Evolutionary conservation across 768 basidiomycete genomes (phyloP).

Genomic region (Agaricus sinodeliciosus): DNA sequence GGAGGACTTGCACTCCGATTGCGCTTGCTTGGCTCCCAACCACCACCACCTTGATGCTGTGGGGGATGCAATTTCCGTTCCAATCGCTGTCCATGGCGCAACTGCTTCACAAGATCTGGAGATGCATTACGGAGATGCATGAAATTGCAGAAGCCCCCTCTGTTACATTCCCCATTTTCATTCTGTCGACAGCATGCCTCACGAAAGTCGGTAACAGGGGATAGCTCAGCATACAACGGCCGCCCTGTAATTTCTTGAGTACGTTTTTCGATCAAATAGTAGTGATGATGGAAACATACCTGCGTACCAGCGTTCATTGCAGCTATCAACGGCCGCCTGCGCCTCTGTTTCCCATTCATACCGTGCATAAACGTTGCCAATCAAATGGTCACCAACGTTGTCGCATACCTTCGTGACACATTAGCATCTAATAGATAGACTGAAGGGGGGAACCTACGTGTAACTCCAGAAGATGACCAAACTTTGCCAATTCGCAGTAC

Average conservation of each 20-base stretch:
- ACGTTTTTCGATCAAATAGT: neutral
- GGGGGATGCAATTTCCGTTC: conserved; percentile 72
- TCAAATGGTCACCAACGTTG: conserved; percentile 98
- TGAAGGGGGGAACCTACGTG: conserved; percentile 53
- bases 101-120: conserved; percentile 69
- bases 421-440: conserved; percentile 1
- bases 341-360: conserved; percentile 99
- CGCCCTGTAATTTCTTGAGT: conserved; percentile 47
- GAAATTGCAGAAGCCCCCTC: conserved; percentile 98
- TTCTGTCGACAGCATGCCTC: conserved; percentile 99
- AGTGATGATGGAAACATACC: conserved; percentile 41
- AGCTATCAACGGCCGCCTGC: conserved; percentile 82
- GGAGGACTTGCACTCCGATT: conserved; percentile 72
- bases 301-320: conserved; percentile 98
- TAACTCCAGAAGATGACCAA: conserved; percentile 91
- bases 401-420: conserved; percentile 70
- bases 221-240: conserved; percentile 94
- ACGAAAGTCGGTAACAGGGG: conserved; percentile 97
- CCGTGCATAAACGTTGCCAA: conserved; percentile 96
- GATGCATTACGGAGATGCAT: conserved; percentile 93
- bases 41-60: conserved; percentile 59
- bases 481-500: conserved; percentile 91
- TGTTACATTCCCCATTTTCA: conserved; percentile 96
- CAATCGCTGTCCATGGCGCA: conserved; percentile 77
- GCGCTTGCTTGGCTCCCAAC: conserved; percentile 76